Percentiles rank a stretch among this genome's conserved stretches.
These are phyloP conservation scores for Dalbergia cochinchinensis DNA, from an alignment of 306 rosid genomes.

Conservation along the genomic window DNA sequence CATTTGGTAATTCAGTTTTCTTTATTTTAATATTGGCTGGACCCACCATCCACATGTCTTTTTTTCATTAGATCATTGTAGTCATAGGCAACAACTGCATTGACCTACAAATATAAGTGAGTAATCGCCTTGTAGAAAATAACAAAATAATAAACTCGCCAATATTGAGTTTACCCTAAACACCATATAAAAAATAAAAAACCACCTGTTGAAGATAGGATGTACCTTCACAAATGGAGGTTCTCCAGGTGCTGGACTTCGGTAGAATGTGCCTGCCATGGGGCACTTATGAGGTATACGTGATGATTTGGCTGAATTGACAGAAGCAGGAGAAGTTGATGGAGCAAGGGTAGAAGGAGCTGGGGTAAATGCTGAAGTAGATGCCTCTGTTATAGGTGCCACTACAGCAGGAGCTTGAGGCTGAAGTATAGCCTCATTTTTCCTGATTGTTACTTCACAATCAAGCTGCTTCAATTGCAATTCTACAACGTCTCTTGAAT, in stretches of 20 bases:
- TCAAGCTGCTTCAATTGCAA: slow-evolving; percentile 74
- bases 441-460: slow-evolving; percentile 70
- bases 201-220: slow-evolving; percentile 1
- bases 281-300: slow-evolving; percentile 71
- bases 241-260: slow-evolving; percentile 73
- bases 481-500: slow-evolving; percentile 87
- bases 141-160: no score
- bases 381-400: slow-evolving; percentile 35
- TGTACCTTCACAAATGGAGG: slow-evolving; percentile 82
- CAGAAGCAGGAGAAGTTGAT: slow-evolving; percentile 54
- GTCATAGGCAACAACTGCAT: no score
- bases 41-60: no score
- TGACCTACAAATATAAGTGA: no score
- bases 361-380: slow-evolving; percentile 38
- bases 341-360: slow-evolving; percentile 42
- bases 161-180: no score
- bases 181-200: neutral
- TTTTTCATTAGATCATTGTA: no score
- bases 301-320: slow-evolving; percentile 61
- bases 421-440: slow-evolving; percentile 77
- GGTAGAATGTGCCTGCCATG: slow-evolving; percentile 84
- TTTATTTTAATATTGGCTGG: no score
- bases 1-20: no score
- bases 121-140: no score
- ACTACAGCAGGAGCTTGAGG: slow-evolving; percentile 52